These are phyloP conservation scores for Barnettozyma hawaiiensis DNA, from an alignment of 1,139 yeast genomes.

Conservation along the genomic window DNA sequence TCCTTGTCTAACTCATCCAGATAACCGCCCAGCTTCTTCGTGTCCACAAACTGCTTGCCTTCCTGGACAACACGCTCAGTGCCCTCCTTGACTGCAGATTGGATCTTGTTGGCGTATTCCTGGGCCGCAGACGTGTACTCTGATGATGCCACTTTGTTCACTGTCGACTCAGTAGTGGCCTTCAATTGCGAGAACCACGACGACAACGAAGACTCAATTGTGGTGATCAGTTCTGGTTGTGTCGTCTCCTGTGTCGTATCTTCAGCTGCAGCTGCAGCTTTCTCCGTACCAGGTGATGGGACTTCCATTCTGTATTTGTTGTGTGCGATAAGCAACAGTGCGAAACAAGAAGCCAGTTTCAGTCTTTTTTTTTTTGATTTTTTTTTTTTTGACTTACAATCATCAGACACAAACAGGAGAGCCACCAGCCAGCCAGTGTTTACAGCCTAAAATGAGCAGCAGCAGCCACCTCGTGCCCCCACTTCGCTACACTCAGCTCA, in stretches of 20 bases:
- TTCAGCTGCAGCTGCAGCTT: not conserved
- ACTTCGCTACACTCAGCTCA: constrained; percentile 57
- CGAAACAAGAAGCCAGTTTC: not conserved
- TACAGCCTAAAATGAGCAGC: not conserved
- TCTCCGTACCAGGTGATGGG: not conserved
- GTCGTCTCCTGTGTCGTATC: not conserved
- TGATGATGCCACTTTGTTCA: not conserved
- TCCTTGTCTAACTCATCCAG: constrained; percentile 63
- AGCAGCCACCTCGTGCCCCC: constrained; percentile 54
- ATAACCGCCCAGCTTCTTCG: constrained; percentile 47
- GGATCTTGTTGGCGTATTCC: not conserved
- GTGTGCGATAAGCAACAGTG: not conserved
- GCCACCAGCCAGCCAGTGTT: too few relatives aligned
- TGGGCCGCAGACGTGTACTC: not conserved
- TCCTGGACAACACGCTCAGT: not conserved
- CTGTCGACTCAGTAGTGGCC: constrained; percentile 2
- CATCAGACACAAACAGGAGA: too few relatives aligned
- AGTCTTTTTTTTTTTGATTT: not conserved
- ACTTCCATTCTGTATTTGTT: not conserved
- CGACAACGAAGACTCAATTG: constrained; percentile 2
- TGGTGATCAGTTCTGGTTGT: not conserved
- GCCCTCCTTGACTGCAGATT: constrained; percentile 1
- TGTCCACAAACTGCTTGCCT: constrained; percentile 7
- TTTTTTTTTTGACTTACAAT: not conserved
- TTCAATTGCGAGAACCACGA: constrained; percentile 3